phyloP scores from a whole-genome alignment of 1,139 yeast genomes.

The Lodderomyces oxycetoniae region DNA sequence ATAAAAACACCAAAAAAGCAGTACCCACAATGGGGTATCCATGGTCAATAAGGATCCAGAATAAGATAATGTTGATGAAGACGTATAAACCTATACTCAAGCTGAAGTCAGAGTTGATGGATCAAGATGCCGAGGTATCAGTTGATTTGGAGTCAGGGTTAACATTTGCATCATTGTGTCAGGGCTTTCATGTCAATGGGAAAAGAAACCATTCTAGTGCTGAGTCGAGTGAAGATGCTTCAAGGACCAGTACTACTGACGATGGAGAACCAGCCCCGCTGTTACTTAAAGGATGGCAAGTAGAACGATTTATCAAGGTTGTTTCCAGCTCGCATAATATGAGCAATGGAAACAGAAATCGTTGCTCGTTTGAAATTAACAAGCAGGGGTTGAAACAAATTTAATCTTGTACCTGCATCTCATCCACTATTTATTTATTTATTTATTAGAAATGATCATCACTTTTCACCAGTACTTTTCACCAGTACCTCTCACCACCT shows the following conservation, averaged over 20 bases:
- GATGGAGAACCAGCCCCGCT: constrained; percentile 2
- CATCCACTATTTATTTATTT: no score
- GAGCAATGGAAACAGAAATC: constrained; percentile 9
- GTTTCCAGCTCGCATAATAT: constrained; percentile 17
- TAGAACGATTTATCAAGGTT: constrained; percentile 26
- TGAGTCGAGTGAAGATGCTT: not conserved
- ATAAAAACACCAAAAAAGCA: constrained; percentile 19
- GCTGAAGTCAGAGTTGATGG: constrained; percentile 5
- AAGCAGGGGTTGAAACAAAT: constrained; percentile 12
- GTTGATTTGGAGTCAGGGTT: constrained; percentile 5
- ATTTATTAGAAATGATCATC: no score
- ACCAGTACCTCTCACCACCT: no score
- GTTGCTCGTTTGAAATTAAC: constrained; percentile 16
- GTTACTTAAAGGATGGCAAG: constrained; percentile 23
- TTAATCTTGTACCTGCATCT: no score
- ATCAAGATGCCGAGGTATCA: constrained; percentile 3
- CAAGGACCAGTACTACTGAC: constrained; percentile 1
- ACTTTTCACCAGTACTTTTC: no score
- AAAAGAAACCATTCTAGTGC: constrained; percentile 2
- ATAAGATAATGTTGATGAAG: constrained; percentile 32
- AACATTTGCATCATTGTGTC: constrained; percentile 3
- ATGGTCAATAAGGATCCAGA: constrained; percentile 34
- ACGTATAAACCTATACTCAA: constrained; percentile 25
- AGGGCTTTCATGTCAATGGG: constrained; percentile 5
- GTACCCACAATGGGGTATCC: constrained; percentile 41